Percentiles rank a stretch among this genome's conserved stretches.
Conservation (phyloP, 2,329 filamentous ascomycete species). For the Phialophora macrospora region DNA sequence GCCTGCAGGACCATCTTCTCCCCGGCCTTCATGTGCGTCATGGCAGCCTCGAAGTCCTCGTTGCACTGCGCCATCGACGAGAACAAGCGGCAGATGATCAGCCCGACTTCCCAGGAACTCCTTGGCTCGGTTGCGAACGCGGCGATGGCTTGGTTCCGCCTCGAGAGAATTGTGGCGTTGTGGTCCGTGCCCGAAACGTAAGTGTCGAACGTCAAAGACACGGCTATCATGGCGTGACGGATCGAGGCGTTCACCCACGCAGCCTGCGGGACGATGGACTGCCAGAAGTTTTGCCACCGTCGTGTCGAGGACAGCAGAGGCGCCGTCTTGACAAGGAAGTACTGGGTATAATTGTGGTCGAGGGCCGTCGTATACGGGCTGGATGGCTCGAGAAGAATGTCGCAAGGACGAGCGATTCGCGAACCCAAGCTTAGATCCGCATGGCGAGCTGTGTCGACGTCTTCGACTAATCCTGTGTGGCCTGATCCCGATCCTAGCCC, state of each 20-base stretch:
- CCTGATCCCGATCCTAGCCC: neutral
- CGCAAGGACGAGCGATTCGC: neutral
- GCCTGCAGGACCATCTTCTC: slow-evolving; percentile 23
- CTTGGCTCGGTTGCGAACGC: slow-evolving; percentile 13
- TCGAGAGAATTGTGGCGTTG: slow-evolving; percentile 12
- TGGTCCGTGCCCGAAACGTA: slow-evolving; percentile 16
- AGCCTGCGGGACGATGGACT: slow-evolving; percentile 24
- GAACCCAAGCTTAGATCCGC: neutral
- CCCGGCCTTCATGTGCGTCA: slow-evolving; percentile 22
- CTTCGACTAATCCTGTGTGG: neutral
- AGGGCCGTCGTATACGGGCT: neutral
- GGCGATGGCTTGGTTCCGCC: slow-evolving; percentile 17
- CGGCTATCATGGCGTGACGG: slow-evolving; percentile 31
- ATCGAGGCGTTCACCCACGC: slow-evolving; percentile 28
- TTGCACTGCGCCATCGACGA: slow-evolving; percentile 27
- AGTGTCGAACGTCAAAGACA: slow-evolving; percentile 26
- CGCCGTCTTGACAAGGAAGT: slow-evolving; percentile 18
- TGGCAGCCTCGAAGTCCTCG: slow-evolving; percentile 21
- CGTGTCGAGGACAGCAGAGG: slow-evolving; percentile 25
- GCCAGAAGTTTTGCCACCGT: slow-evolving; percentile 28
- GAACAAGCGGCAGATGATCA: slow-evolving; percentile 30
- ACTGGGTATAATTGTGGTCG: slow-evolving; percentile 17
- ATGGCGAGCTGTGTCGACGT: neutral
- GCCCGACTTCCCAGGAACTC: slow-evolving; percentile 20
- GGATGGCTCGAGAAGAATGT: slow-evolving; percentile 15